These are phyloP conservation scores for Thermochaetoides thermophila DNA, from an alignment of 495 filamentous ascomycete genomes.

Conservation along the genomic window DNA sequence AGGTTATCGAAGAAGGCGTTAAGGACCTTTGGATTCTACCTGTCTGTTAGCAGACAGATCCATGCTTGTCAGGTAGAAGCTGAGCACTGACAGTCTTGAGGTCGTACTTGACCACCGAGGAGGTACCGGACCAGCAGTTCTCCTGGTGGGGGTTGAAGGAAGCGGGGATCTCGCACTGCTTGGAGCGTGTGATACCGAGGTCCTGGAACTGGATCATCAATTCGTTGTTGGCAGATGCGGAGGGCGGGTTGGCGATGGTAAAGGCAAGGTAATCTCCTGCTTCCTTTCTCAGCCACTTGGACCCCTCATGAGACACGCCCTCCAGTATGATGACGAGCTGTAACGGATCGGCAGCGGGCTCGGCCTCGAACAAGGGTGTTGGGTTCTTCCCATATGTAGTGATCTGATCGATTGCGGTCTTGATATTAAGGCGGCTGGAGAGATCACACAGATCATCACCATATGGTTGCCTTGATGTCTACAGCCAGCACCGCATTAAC, in stretches of 20 bases:
- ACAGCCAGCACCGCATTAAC: too few relatives aligned
- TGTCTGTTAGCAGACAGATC: constrained; percentile 1
- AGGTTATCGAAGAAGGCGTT: constrained; percentile 18
- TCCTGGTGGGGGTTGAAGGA: constrained; percentile 27
- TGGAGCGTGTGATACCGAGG: constrained; percentile 8
- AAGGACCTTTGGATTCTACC: too few relatives aligned
- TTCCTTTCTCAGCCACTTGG: constrained; percentile 16
- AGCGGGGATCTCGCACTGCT: constrained; percentile 24
- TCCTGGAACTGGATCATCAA: constrained; percentile 18
- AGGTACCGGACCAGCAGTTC: constrained; percentile 31
- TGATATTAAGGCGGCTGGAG: constrained; percentile 20
- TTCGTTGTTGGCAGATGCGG: constrained; percentile 21
- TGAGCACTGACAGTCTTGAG: constrained; percentile 26
- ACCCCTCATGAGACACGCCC: constrained; percentile 23
- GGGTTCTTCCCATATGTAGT: constrained; percentile 26
- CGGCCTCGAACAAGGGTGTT: constrained; percentile 25
- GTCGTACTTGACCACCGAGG: constrained; percentile 30
- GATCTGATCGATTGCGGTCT: constrained; percentile 26
- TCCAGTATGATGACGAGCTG: constrained; percentile 39
- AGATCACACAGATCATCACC: constrained; percentile 26
- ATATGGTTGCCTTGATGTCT: constrained; percentile 24
- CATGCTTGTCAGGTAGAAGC: too few relatives aligned
- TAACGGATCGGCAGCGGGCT: constrained; percentile 16
- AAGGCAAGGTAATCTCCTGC: constrained; percentile 27
- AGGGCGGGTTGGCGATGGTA: constrained; percentile 25